A percentile compares a stretch with the other conserved stretches of the same genome.
Evolutionary conservation across 1,139 yeast species (phyloP).

Genomic region (Magnusiomyces magnusii): DNA sequence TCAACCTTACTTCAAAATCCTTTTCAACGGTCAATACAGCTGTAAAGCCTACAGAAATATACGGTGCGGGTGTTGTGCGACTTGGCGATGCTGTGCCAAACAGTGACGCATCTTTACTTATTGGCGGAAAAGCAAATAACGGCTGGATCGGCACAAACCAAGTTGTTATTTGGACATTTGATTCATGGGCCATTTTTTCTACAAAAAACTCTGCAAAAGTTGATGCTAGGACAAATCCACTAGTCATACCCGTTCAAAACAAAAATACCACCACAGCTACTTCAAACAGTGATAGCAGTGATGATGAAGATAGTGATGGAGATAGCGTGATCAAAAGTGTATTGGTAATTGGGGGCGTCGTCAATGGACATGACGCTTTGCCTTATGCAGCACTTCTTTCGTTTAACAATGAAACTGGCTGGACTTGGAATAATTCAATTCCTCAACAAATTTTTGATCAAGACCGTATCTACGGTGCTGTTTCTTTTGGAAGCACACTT

Average conservation of each 20-base stretch:
- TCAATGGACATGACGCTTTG: constrained; percentile 34
- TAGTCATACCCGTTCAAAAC: constrained; percentile 38
- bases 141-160: constrained; percentile 60
- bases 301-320: background rate
- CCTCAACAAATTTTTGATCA: constrained; percentile 12
- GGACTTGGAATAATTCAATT: constrained; percentile 39
- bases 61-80: constrained; percentile 35
- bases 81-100: constrained; percentile 12
- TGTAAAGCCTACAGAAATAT: constrained; percentile 44
- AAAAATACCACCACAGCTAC: background rate
- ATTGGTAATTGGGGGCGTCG: constrained; percentile 39
- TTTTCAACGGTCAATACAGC: constrained; percentile 31
- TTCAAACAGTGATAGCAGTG: background rate
- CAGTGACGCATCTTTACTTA: constrained; percentile 27
- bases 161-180: constrained; percentile 52
- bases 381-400: constrained; percentile 40
- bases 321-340: constrained; percentile 7
- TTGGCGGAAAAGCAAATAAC: constrained; percentile 48
- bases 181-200: constrained; percentile 49
- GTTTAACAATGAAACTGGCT: constrained; percentile 33
- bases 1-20: constrained; percentile 29
- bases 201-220: constrained; percentile 31
- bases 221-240: constrained; percentile 42
- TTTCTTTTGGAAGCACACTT: constrained; percentile 37
- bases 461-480: constrained; percentile 34